A percentile compares a stretch with the other conserved stretches of the same genome.
These are phyloP conservation scores for Pisolithus marmoratus DNA, from an alignment of 768 basidiomycete species.

Conservation along the genomic window DNA sequence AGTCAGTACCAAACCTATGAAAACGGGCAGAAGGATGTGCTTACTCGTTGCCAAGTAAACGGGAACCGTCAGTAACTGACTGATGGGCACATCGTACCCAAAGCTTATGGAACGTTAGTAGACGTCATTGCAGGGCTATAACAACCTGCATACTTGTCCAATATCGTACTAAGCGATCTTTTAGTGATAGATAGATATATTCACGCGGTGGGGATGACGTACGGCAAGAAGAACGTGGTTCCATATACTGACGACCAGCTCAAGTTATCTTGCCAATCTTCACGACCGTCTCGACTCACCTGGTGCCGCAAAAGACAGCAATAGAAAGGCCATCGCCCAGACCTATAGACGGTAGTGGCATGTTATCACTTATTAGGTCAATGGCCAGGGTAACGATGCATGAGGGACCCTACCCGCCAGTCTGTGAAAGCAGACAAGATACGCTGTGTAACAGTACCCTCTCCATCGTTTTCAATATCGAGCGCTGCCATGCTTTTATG, in stretches of 20 bases:
- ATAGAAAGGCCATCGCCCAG: constrained; percentile 41
- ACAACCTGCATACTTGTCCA: background rate
- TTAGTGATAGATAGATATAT: background rate
- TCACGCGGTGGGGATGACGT: constrained; percentile 22
- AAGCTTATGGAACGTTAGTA: constrained; percentile 4
- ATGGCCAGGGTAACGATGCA: background rate
- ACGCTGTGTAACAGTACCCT: constrained; percentile 46
- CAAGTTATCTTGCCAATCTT: background rate
- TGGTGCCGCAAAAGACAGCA: constrained; percentile 54
- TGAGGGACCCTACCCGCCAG: constrained; percentile 48
- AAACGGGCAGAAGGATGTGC: background rate
- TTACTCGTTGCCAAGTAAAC: constrained; percentile 58
- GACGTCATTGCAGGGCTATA: background rate
- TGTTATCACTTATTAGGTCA: background rate
- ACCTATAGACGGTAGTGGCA: too few relatives aligned
- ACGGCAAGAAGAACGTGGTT: constrained; percentile 68
- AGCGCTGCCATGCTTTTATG: constrained; percentile 35
- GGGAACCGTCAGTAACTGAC: too few relatives aligned
- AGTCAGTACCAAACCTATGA: background rate
- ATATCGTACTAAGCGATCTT: background rate
- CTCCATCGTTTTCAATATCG: constrained; percentile 62
- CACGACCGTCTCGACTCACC: constrained; percentile 36
- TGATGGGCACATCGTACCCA: too few relatives aligned
- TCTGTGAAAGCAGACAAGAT: too few relatives aligned
- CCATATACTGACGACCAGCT: constrained; percentile 47